Evolutionary conservation across 169 alveolate species (phyloP), one percentile per base, ranked within the genome.

Genomic region (Eimeria zaria): DNA sequence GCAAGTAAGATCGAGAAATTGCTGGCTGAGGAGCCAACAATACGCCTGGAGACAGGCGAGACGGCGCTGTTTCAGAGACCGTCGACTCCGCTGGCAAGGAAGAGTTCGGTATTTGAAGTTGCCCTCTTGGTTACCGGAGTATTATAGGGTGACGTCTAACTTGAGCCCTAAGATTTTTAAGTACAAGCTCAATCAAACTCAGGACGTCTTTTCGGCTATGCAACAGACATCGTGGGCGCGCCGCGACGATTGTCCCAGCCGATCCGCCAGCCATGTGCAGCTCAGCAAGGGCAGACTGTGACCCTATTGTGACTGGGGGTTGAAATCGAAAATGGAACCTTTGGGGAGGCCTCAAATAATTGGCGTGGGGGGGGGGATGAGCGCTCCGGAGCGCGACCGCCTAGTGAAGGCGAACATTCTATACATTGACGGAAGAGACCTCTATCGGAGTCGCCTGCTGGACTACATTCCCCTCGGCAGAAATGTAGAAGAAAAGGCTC

Each of bases 371-470:
- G 80, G 20, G 24, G 92, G 92, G 74, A 30, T 33, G 51, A 60
- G 60, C 92, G 16, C 36, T 8, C 30, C 7, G 92, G 92, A 55
- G 53, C 78, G 92, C 78, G 92, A 93, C 46, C 96, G 88, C 39
- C 64, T 46, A 80, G 81, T 81, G 55, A 93, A 93, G 73, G 48
- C 93, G 30, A 93, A 93, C 88, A 30, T 93, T 36, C 64, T 93
- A 58, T 87, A 80, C 58, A 64, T 93, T 53, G 96, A 93, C 88
- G 96, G 96, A 9, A n/a, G 81, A 22, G 87, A 93, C 74, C 51
- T 93, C 33, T 74, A 48, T 60, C 89, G 76, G 74, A 93, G 96
- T 84, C 89, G 80, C 44, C 39, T 93, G 48, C 87, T 93, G 18
- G 93, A 93, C n/a, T 81, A 83, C 67, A 41, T 71, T 53, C 96